phyloP scores from a whole-genome alignment of 2,329 filamentous ascomycete genomes.

The Taxawa tesnikishii region DNA sequence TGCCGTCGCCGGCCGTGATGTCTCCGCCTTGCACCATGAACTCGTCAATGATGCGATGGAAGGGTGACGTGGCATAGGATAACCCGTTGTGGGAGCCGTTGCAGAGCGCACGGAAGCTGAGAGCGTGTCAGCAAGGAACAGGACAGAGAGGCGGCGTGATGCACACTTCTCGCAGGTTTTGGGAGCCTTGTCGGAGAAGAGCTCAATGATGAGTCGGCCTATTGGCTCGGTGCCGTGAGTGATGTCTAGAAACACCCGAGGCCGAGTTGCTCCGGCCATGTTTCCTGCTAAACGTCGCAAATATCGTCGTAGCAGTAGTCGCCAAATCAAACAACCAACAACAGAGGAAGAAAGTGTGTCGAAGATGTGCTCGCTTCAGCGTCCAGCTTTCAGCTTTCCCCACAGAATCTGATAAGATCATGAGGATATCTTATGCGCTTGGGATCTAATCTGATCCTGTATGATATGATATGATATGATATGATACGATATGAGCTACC shows the following conservation, averaged over 20 bases:
- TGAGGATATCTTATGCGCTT: too few species aligned
- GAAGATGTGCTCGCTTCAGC: too few species aligned
- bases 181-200: conserved; percentile 32
- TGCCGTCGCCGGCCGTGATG: conserved; percentile 27
- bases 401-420: too few species aligned
- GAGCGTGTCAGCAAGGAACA: conserved; percentile 6
- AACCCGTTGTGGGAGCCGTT: conserved; percentile 24
- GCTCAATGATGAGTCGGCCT: conserved; percentile 31
- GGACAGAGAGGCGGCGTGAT: neutral
- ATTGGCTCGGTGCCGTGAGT: conserved; percentile 26
- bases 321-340: too few species aligned
- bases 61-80: conserved; percentile 24
- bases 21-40: conserved; percentile 34
- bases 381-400: too few species aligned
- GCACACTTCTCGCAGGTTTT: conserved; percentile 32
- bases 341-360: too few species aligned
- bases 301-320: too few species aligned
- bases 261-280: conserved; percentile 15
- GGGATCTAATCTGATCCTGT: too few species aligned
- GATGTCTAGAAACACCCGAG: conserved; percentile 30
- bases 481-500: too few species aligned
- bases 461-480: too few species aligned
- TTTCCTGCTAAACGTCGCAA: too few species aligned
- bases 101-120: conserved; percentile 32
- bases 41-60: conserved; percentile 30